phyloP scores from a whole-genome alignment of 2,329 filamentous ascomycete genomes.

The Celoporthe dispersa region DNA sequence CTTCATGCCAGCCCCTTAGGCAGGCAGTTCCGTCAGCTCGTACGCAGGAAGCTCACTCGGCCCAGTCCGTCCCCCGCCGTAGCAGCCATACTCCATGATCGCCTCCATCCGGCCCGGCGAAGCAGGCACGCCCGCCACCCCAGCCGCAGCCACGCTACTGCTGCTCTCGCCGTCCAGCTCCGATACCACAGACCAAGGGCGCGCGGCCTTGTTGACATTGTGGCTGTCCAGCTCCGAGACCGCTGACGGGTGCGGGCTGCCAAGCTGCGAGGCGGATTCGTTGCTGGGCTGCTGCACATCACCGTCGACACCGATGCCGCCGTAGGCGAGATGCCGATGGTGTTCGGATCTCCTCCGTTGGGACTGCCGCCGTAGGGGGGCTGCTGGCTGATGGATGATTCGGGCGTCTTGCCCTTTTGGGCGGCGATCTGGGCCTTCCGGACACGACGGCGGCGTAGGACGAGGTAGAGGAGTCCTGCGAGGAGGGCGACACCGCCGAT shows the following conservation, averaged over 20 bases:
- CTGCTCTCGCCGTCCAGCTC: conserved; percentile 27
- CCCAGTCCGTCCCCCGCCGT: background rate
- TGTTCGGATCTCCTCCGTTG: background rate
- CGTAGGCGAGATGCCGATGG: conserved; percentile 17
- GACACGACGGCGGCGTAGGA: conserved; percentile 30
- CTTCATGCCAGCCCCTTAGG: conserved; percentile 7
- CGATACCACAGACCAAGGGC: conserved; percentile 33
- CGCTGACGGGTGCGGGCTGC: conserved; percentile 8
- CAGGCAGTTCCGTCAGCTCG: conserved; percentile 24
- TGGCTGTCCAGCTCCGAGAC: conserved; percentile 32
- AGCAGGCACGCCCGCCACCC: no score
- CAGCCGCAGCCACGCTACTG: background rate
- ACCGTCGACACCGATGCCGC: background rate
- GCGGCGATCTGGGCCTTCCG: background rate
- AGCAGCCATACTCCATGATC: background rate
- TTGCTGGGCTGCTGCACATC: background rate
- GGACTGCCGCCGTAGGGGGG: background rate
- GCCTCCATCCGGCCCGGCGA: conserved; percentile 4
- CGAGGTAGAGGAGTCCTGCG: conserved; percentile 30
- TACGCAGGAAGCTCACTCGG: conserved; percentile 21
- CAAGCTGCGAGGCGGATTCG: conserved; percentile 9
- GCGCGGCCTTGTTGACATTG: conserved; percentile 23
- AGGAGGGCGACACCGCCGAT: conserved; percentile 30
- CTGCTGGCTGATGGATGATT: conserved; percentile 7
- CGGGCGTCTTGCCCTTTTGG: background rate